Conservation (phyloP, 441 rosid genomes). For the Populus hybrid region DNA sequence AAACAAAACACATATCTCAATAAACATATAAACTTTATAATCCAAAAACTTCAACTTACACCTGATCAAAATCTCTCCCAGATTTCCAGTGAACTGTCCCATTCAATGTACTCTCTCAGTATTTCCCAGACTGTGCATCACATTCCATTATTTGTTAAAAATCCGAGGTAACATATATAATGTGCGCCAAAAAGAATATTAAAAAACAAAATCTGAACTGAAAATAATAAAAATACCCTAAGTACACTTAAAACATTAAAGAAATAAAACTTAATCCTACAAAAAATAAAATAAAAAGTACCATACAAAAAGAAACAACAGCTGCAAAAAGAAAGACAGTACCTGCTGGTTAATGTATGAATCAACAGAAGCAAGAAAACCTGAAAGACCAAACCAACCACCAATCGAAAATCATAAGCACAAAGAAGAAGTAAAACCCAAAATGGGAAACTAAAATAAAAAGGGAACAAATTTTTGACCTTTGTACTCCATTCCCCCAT, state of each 20-base stretch:
- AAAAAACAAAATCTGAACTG: neutral
- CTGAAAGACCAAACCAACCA: slow-evolving; percentile 27
- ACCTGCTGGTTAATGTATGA: slow-evolving; percentile 99
- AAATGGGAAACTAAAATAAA: neutral
- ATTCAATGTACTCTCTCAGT: slow-evolving; percentile 86
- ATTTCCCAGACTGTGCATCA: slow-evolving; percentile 70
- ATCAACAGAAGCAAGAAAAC: slow-evolving; percentile 93
- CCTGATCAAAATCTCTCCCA: slow-evolving; percentile 92
- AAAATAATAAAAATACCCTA: neutral
- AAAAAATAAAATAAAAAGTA: too few relatives aligned
- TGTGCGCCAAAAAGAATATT: neutral
- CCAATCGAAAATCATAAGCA: neutral
- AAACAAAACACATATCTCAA: neutral
- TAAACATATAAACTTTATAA: neutral
- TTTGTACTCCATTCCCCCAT: slow-evolving; percentile 98
- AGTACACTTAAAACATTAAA: neutral
- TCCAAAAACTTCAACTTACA: slow-evolving; percentile 15
- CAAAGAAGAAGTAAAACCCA: neutral
- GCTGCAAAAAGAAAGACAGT: neutral
- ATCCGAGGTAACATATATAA: neutral
- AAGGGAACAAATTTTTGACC: slow-evolving; percentile 26
- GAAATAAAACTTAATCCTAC: neutral
- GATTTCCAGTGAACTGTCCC: slow-evolving; percentile 75
- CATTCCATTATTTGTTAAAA: neutral
- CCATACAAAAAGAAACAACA: neutral